phyloP scores from a whole-genome alignment of 352 stramenopile species.

The Blastocystis sp. region DNA sequence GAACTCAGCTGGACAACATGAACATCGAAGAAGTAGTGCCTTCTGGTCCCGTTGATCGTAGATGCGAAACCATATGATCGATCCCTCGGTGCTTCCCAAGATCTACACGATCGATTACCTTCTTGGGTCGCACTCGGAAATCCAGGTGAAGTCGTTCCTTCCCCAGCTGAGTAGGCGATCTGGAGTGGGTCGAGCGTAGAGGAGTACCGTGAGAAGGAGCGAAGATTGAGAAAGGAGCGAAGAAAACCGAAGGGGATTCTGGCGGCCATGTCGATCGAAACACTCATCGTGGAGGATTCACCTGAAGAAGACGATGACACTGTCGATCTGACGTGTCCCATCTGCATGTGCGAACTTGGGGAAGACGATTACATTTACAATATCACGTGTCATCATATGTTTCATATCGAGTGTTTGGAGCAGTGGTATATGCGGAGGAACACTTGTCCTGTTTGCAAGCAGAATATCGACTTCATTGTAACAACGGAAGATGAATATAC shows the following conservation, averaged over 20 bases:
- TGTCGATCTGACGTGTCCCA: slow-evolving; percentile 11
- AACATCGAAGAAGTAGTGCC: slow-evolving; percentile 8
- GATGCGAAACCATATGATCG: slow-evolving; percentile 50
- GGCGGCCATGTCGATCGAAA: background rate
- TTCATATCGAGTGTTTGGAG: slow-evolving; percentile 48
- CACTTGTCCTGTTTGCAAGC: slow-evolving; percentile 15
- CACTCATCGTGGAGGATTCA: background rate
- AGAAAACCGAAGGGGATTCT: background rate
- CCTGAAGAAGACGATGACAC: background rate
- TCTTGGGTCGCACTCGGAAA: slow-evolving; percentile 10
- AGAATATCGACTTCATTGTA: slow-evolving; percentile 46
- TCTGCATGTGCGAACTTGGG: slow-evolving; percentile 42
- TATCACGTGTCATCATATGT: slow-evolving; percentile 20
- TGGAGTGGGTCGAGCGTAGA: background rate
- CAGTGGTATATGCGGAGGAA: slow-evolving; percentile 34
- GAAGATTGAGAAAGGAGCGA: background rate
- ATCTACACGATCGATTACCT: slow-evolving; percentile 51
- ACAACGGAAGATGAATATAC: slow-evolving; percentile 30
- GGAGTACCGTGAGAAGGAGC: background rate
- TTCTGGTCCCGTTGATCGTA: background rate
- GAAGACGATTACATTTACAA: slow-evolving; percentile 32
- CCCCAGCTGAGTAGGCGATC: background rate
- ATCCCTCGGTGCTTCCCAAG: slow-evolving; percentile 4
- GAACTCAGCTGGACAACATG: slow-evolving; percentile 40
- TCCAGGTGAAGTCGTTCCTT: slow-evolving; percentile 1